Evolutionary conservation across 148 eudicot species (phyloP), one percentile per base, ranked within the genome.

Genomic region (Fallopia convolvulus): DNA sequence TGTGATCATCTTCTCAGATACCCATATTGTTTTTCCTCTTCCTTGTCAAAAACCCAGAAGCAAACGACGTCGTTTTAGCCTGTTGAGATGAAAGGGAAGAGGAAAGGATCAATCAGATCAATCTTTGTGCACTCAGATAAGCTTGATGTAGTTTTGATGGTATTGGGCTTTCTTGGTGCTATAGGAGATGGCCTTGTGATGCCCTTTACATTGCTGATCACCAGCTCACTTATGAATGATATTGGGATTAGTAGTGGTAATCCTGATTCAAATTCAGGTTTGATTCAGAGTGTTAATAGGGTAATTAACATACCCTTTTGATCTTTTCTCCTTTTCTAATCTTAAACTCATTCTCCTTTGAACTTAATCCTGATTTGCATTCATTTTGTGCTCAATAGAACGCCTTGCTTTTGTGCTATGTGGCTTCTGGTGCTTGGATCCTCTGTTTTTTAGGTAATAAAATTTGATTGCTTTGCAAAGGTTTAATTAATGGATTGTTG

Each of bases 141-240:
- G 8, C 10, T 73, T 21, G 75, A 73, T 73, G 36, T 17, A 26
- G 50, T 73, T 21, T 73, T 73, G 55, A 73, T 73, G 75, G 23
- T 9, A 8, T 73, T 73, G 17, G 75, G 75, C 2, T 20, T 48
- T 12, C n/a, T 11, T 26, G 75, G 75, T 20, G 75, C 75, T 48
- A 36, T 73, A 20, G 75, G 53, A 7, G 75, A 73, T 73, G 75
- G 75, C 13, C 55, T 73, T 44, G 55, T 48, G 8, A 44, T 48
- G 75, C 75, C 75, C 55, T 48, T 73, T 44, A 48, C 75, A 48
- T 48, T 73, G 75, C 6, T 73, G 10, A 73, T 73, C 32, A 44
- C 50, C 0, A 48, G 75, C 55, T 42, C 50, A 13, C 50, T 42
- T 48, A 42, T 73, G 53, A 73, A 73, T 48, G 53, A 73, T 73